Conservation (phyloP, 495 filamentous ascomycete species). For the Pseudomonodictys pantanalensis region DNA sequence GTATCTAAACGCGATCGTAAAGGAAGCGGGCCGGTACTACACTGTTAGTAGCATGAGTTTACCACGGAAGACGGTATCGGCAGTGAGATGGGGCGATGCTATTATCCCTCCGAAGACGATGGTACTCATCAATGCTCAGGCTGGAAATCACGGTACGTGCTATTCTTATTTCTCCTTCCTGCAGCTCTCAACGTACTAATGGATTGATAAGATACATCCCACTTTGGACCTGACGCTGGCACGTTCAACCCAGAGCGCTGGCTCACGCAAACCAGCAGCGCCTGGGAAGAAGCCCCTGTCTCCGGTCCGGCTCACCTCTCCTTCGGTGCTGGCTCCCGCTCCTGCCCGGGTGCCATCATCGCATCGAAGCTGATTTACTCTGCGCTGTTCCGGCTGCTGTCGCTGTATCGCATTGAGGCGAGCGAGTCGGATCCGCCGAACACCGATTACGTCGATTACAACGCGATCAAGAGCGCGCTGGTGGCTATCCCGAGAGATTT, state of each 20-base stretch:
- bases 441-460: constrained; percentile 59
- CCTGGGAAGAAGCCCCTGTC: constrained; percentile 41
- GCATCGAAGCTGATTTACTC: constrained; percentile 51
- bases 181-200: too few species aligned
- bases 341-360: constrained; percentile 53
- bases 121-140: constrained; percentile 58
- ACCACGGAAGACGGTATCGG: constrained; percentile 51
- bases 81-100: constrained; percentile 55
- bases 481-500: constrained; percentile 57
- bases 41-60: constrained; percentile 55
- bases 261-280: constrained; percentile 42
- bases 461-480: constrained; percentile 53
- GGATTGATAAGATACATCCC: constrained; percentile 45
- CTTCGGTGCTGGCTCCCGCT: constrained; percentile 54
- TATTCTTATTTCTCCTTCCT: not conserved
- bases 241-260: constrained; percentile 56
- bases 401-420: constrained; percentile 52
- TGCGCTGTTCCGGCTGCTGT: constrained; percentile 50
- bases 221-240: constrained; percentile 50
- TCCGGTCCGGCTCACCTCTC: constrained; percentile 48
- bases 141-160: constrained; percentile 54
- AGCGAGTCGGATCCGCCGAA: constrained; percentile 50
- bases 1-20: constrained; percentile 64
- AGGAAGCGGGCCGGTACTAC: constrained; percentile 56
- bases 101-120: constrained; percentile 56